phyloP scores from a whole-genome alignment of 2,329 filamentous ascomycete species.

The Aspergillus fumigatus region DNA sequence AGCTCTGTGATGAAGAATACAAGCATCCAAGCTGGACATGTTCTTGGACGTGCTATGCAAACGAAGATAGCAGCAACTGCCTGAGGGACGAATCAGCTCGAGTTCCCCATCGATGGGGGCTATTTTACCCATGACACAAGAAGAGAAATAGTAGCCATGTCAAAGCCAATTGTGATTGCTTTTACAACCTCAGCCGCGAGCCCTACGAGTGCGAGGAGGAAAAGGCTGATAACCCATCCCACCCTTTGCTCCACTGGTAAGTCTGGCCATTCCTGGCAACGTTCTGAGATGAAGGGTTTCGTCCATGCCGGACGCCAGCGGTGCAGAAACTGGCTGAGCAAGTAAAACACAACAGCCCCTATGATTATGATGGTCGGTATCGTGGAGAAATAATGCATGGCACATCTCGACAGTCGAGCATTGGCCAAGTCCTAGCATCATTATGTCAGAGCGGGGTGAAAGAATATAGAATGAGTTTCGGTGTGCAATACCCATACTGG shows the following conservation, averaged over 20 bases:
- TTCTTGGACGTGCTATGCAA: conserved; percentile 36
- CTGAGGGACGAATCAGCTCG: conserved; percentile 25
- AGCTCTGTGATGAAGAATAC: conserved; percentile 30
- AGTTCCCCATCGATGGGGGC: conserved; percentile 7
- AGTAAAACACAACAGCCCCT: conserved; percentile 24
- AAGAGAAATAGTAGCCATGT: conserved; percentile 20
- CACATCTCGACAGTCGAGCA: conserved; percentile 33
- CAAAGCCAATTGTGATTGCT: conserved; percentile 15
- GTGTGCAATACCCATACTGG: conserved; percentile 13
- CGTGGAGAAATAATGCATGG: conserved; percentile 29
- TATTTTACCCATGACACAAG: conserved; percentile 37
- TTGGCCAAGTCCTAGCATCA: conserved; percentile 32
- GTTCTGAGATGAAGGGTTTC: conserved; percentile 48
- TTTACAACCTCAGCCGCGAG: conserved; percentile 30
- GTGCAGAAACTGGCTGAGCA: conserved; percentile 21
- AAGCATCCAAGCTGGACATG: conserved; percentile 38
- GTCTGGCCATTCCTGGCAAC: conserved; percentile 23
- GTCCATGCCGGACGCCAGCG: conserved; percentile 47
- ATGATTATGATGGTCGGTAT: conserved; percentile 24
- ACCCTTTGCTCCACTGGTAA: conserved; percentile 28
- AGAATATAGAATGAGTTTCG: background rate
- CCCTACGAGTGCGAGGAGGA: conserved; percentile 36
- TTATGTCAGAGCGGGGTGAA: conserved; percentile 5
- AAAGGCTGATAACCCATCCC: conserved; percentile 36
- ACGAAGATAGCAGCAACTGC: conserved; percentile 32